Base-by-base conservation (phyloP, 768 basidiomycete genomes). In the Peribolospora baueri region DNA sequence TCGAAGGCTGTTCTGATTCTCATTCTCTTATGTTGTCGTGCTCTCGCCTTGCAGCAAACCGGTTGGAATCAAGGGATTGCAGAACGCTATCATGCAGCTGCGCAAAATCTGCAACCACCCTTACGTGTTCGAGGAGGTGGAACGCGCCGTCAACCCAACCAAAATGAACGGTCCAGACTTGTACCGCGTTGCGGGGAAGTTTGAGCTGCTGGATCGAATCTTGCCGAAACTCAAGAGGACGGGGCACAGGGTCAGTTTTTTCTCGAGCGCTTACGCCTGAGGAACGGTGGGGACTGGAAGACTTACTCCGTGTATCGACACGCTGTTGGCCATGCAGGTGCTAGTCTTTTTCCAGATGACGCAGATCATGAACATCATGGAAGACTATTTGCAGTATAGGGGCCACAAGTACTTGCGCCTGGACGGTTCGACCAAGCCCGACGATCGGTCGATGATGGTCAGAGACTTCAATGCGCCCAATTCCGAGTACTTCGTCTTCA, bases 281-380 rank as follows among this genome's bases (percentile, higher is more conserved):
- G 39, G 9, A 4, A 10, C 25, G 41, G 50, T 6, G 42, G 9
- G 37, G 41, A 39, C 6, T 10, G 10, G 46, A 14, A 46, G 46
- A 2, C 46, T 46, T 14, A 46, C 46, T 50, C 6, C 53, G 54
- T 53, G 46, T 14, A 47, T 47, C 57, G 51, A n/a, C 54, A 55
- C 48, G 51, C 55, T 10, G 52, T 46, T 51, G 41, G 4, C 43
- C 39, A 37, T 49, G 0, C 59, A 87, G 83, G 85, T 91, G 49
- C 78, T 98, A 55, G 95, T 98, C 62, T 97, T 98, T 78, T 97
- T 97, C 80, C 93, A 98, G 69, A 95, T 97, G 93, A 95, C 90
- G 11, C 84, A 87, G 64, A 86, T 95, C 62, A 70, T 95, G 59
- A 81, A 95, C 63, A 84, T 98, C 63, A 84, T 98, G 52, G 82